Evolutionary conservation across 2,329 filamentous ascomycete species (phyloP).

Genomic region (Aspergillus spinulosporus): DNA sequence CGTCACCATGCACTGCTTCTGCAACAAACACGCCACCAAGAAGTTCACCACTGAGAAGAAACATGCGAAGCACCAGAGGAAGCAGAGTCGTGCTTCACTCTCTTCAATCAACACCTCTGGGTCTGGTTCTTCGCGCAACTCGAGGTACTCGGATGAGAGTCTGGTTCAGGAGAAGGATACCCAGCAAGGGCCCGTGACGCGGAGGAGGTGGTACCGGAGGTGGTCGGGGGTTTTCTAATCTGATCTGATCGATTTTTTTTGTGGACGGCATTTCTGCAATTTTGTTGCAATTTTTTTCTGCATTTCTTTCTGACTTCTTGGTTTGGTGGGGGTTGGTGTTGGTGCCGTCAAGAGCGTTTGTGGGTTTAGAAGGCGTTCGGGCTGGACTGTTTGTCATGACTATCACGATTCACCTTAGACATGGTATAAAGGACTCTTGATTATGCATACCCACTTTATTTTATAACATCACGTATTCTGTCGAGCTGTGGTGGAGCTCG

Average conservation of each 20-base stretch:
- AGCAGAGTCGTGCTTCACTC: constrained; percentile 10
- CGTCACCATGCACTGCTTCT: constrained; percentile 43
- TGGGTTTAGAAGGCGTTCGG: not conserved
- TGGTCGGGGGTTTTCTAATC: constrained; percentile 25
- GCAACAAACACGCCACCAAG: constrained; percentile 36
- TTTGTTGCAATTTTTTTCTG: too few species aligned
- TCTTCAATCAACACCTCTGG: not conserved
- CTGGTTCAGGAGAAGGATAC: constrained; percentile 28
- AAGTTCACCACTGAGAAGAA: constrained; percentile 36
- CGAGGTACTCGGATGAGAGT: constrained; percentile 6
- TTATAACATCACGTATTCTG: not conserved
- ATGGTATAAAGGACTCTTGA: too few species aligned
- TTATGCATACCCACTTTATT: not conserved
- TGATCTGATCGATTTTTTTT: not conserved
- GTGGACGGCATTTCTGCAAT: too few species aligned
- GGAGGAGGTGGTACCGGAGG: constrained; percentile 36
- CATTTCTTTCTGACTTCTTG: not conserved
- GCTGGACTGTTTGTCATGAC: too few species aligned
- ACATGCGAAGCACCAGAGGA: constrained; percentile 31
- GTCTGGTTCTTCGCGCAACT: constrained; percentile 1
- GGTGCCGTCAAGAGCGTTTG: not conserved
- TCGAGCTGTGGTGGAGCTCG: not conserved
- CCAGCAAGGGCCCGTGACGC: constrained; percentile 15
- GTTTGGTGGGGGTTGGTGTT: not conserved
- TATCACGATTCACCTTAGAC: too few species aligned